Base-by-base conservation (phyloP, 1,284 basidiomycete species). In the Trametes sp. region DNA sequence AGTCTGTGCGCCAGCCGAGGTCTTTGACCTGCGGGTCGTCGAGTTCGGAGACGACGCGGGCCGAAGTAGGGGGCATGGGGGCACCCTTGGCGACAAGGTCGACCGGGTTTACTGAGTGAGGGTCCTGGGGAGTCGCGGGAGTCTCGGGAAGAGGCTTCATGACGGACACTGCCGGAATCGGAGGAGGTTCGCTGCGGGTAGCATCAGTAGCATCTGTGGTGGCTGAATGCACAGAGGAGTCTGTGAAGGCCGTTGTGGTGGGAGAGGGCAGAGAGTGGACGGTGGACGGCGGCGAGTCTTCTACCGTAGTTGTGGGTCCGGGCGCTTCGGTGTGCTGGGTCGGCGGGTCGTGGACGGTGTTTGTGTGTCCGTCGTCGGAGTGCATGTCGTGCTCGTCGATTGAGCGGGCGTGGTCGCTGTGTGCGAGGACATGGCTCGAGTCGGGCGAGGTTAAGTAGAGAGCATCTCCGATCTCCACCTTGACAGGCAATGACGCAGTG, bases 11-110 rank as follows among this genome's bases (percentile, higher is more conserved):
- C 73, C 73, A 74, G 7, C 73, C 72, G 24, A 72, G 69, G 38
- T 74, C 73, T 54, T 64, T 72, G 10, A 73, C 65, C 23, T 69
- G 70, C 1, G 73, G 73, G 36, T 74, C 73, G 31, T 73, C 73
- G 28, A 74, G 68, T 42, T 65, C 59, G 11, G 65, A 67, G 14
- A 52, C 54, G 2, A 57, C 51, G 14, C 55, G 58, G 31, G 60
- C 44, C 14, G 64, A 48, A 2, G 26, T 29, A 6, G 60, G 60
- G 6, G 64, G 60, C 48, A 57, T 49, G 33, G 44, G 1, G 4
- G 45, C 7, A 11, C 60, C 33, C 21, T 41, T 19, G 16, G 59
- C 59, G 35, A 60, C 59, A 19, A 60, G 52, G 23, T 54, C 59
- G 45, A 57, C 60, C 2, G 57, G 54, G 14, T 49, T 41, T 9